Conservation (phyloP, 352 stramenopile genomes). For the Lagenidium giganteum region DNA sequence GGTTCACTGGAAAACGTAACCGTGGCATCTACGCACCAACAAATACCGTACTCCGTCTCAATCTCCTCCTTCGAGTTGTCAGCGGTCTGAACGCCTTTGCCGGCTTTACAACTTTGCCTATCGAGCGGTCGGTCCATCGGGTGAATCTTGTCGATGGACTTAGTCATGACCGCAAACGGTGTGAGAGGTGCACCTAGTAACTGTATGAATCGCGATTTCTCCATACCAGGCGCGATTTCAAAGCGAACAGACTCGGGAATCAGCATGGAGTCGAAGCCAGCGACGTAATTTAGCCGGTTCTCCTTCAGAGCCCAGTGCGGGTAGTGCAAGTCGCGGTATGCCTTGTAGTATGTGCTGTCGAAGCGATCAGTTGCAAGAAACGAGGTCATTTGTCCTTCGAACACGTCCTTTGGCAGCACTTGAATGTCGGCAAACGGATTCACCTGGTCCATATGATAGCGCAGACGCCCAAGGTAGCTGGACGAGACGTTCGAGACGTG, state of each 20-base stretch:
- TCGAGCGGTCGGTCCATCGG: conserved; percentile 22
- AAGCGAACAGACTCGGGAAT: conserved; percentile 36
- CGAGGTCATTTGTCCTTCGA: conserved; percentile 50
- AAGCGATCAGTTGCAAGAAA: conserved; percentile 56
- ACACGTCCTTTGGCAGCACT: conserved; percentile 52
- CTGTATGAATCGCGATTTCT: conserved; percentile 49
- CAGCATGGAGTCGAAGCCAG: conserved; percentile 20
- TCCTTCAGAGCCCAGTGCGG: conserved; percentile 27
- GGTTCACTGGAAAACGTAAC: conserved; percentile 46
- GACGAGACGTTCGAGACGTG: conserved; percentile 37
- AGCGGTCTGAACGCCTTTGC: conserved; percentile 27
- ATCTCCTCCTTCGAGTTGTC: not conserved
- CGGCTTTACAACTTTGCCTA: conserved; percentile 36
- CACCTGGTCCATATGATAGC: conserved; percentile 55
- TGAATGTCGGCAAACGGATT: conserved; percentile 75
- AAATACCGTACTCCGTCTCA: conserved; percentile 12
- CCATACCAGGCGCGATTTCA: conserved; percentile 37
- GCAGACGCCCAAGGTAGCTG: conserved; percentile 36
- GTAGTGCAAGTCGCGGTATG: conserved; percentile 44
- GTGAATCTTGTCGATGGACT: conserved; percentile 39
- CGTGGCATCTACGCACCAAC: conserved; percentile 58
- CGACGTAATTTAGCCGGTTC: conserved; percentile 13
- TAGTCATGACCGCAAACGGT: conserved; percentile 37
- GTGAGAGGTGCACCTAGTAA: conserved; percentile 37
- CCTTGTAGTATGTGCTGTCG: conserved; percentile 46